Percentiles rank a stretch among this genome's conserved stretches.
phyloP scores from a whole-genome alignment of 2,329 filamentous ascomycete genomes.

The Sarocladiaceae sp. region DNA sequence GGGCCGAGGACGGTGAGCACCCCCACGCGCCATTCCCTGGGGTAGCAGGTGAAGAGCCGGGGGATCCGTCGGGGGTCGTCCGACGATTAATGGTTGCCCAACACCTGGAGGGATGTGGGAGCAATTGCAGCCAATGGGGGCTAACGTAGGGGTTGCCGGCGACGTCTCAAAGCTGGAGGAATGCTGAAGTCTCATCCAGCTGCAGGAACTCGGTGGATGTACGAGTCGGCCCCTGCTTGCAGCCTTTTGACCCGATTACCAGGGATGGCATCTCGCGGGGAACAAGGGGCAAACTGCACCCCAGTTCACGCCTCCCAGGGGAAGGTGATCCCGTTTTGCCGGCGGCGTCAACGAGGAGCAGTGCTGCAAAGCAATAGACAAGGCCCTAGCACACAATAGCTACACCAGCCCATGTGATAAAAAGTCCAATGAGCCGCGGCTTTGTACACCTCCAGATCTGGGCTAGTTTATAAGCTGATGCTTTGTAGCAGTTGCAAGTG shows the following conservation, averaged over 20 bases:
- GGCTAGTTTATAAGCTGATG: too few species aligned
- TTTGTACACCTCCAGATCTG: neutral
- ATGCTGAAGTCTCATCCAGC: too few species aligned
- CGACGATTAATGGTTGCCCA: neutral
- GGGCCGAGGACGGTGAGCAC: too few species aligned
- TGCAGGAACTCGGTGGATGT: too few species aligned
- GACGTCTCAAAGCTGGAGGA: neutral
- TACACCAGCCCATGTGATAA: neutral
- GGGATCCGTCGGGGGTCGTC: neutral
- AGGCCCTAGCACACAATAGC: neutral
- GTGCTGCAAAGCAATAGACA: neutral
- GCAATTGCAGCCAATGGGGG: too few species aligned
- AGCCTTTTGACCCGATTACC: too few species aligned
- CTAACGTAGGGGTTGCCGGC: neutral
- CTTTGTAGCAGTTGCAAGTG: too few species aligned
- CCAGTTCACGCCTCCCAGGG: too few species aligned
- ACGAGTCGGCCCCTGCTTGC: too few species aligned
- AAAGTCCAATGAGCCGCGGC: neutral
- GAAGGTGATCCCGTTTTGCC: constrained; percentile 1
- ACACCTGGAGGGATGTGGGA: neutral
- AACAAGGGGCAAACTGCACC: neutral
- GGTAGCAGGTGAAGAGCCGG: neutral
- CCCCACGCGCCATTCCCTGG: constrained; percentile 2
- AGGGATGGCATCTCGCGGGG: neutral
- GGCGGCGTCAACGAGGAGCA: neutral